Conservation (phyloP, 306 rosid genomes). For the Cotoneaster glaucophyllus region DNA sequence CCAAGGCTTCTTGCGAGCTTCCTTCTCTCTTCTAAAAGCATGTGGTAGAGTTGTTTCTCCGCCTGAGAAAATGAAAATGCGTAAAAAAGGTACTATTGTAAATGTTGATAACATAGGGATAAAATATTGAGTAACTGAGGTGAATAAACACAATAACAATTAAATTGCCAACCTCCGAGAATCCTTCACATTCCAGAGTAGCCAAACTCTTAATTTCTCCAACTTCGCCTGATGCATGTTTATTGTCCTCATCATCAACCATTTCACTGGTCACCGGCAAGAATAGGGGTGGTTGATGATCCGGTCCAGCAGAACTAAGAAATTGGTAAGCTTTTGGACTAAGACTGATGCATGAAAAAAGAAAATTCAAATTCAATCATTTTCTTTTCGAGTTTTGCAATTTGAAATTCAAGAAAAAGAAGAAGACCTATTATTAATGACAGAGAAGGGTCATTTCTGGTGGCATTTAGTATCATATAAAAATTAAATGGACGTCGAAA, state of each 20-base stretch:
- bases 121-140: background rate
- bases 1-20: slow-evolving; percentile 68
- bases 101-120: background rate
- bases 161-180: slow-evolving; percentile 61
- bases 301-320: slow-evolving; percentile 66
- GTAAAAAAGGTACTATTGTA: background rate
- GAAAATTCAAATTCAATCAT: background rate
- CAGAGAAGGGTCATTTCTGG: slow-evolving; percentile 14
- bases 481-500: background rate
- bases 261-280: slow-evolving; percentile 64
- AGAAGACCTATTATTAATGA: background rate
- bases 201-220: slow-evolving; percentile 44
- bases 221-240: slow-evolving; percentile 22
- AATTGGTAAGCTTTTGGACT: slow-evolving; percentile 53
- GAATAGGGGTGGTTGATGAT: slow-evolving; percentile 66
- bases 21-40: slow-evolving; percentile 85
- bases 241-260: slow-evolving; percentile 50
- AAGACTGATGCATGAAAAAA: slow-evolving; percentile 45
- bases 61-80: slow-evolving; percentile 34
- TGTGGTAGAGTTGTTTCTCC: slow-evolving; percentile 52
- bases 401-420: background rate
- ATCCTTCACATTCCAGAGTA: slow-evolving; percentile 47
- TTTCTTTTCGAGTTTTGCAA: slow-evolving; percentile 5
- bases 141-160: slow-evolving; percentile 9
- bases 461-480: background rate